Base-by-base conservation (phyloP, 441 rosid species). In the Arabidopsis lyrata region DNA sequence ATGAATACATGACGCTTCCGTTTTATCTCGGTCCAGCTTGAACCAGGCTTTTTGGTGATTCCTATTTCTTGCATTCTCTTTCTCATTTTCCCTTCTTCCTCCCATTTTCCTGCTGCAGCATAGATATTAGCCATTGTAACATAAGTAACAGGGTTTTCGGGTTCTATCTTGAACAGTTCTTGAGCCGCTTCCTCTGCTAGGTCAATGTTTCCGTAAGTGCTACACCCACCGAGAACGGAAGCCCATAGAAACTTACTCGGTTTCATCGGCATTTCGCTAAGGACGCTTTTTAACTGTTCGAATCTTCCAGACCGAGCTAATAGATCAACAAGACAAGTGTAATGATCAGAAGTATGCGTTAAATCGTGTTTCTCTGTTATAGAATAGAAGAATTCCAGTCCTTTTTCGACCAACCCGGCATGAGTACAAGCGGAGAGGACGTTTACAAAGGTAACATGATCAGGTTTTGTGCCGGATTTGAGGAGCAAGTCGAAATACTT, bases 181-280 rank as follows among this genome's bases (percentile, higher is more conserved):
- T 72, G 73, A 29, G 87, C 81, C 34, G 89, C 91, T 82, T 27
- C 72, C 77, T 81, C 86, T 0, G 89, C 86, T 56, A 87, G 76
- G 45, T 83, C 85, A 55, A 83, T 67, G 69, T 83, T 83, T 67
- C 85, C 84, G 66, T 85, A 85, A 61, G 83, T 85, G 73, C 81
- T 78, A 60, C 86, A 87, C 53, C 89, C 89, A 65, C 89, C 89
- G 9, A 85, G 89, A 65, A 87, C 72, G 0, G 89, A 83, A 59
- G 91, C 91, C 91, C 89, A 87, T 50, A 87, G 66, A 66, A 76
- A 85, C 62, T 82, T 82, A 77, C 84, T 85, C 2, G 89, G 86
- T 66, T 82, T 82, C 81, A 82, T 80, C 6, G 80, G 80, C 89
- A 85, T 82, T 72, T 77, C 77, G 13, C 66, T 70, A 22, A 85